Evolutionary conservation across 148 eudicot species (phyloP), one percentile per base, ranked within the genome.

Genomic region (Talinum fruticosum): DNA sequence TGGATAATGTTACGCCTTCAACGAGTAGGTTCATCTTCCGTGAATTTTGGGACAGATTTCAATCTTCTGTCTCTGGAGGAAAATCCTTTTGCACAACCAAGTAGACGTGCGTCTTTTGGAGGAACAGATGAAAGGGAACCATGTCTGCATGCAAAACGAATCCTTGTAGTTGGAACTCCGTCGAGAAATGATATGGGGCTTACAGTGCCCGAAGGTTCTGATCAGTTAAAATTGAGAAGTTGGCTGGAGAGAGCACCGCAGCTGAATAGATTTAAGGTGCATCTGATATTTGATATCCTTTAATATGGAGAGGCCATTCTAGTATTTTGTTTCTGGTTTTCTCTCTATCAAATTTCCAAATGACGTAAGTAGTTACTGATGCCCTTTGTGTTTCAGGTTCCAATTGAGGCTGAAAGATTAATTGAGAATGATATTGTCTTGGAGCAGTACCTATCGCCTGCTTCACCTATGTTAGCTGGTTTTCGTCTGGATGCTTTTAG

Each of bases 401-500:
- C 97, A 36, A 72, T 91, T 80, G 99, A 95, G 83, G 87, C 87
- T 54, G 97, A 93, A 83, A 88, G 97, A 85, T 83, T 89, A 72
- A 76, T 79, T 12, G 89, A 84, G 74, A 93, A 85, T 69, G 99
- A 95, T 85, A 93, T 95, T 51, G 87, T 89, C 67, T 69, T 95
- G 72, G 99, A 95, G 82, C 96, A 88, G 76, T 93, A 85, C 87
- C 75, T 91, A 66, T 85, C 87, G 74, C 97, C 97, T 51, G 90
- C 86, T 73, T 92, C 97, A 36, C 97, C 99, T 23, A 75, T 81
- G 84, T 76, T 95, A 80, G 94, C 97, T 44, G 99, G 99, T 71
- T 93, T 95, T 78, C 97, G 99, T 70, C 84, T 95, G 67, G 99
- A 95, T 86, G 89, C 91, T 72, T 87, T 95, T 75, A 87, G 87